Evolutionary conservation across 108 stramenopile species (phyloP), one percentile per base, ranked within the genome.

Genomic region (Pseudonitzschia pungens): DNA sequence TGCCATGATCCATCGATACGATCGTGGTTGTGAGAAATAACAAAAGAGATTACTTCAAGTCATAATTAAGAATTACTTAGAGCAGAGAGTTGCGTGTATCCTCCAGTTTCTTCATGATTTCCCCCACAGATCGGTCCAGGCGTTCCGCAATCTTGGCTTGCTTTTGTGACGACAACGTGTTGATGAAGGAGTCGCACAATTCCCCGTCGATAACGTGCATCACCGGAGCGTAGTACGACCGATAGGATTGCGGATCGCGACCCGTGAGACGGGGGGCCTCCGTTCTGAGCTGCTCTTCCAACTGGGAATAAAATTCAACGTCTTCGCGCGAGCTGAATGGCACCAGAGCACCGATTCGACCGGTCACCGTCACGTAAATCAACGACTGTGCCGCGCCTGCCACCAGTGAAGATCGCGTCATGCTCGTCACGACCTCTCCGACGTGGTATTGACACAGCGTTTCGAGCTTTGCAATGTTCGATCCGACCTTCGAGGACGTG

Each of bases 171-270:
- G 91, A 75, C 56, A 99, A 81, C n/a, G 36, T 10, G 26, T 77
- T 74, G 40, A 62, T 12, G 77, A 90, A 99, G 43, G 89, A 90
- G 81, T 95, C 95, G 74, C 98, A 99, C 5, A 99, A 82, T 68
- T 96, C 97, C n/a, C 97, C 97, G 78, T 99, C 98, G 44, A 97
- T 74, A 3, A 97, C 87, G 63, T 97, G 93, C 87, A 97, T 96
- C 10, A 92, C 78, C 36, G 97, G 97, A 20, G 90, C 81, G 83
- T 92, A 99, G 65, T 89, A 98, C 28, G 96, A 97, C 33, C 98
- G 91, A 77, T 96, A 98, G 1, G 89, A 81, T 58, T 91, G 89
- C 33, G 97, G 97, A 79, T 99, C 98, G 41, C 98, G 86, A 10
- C 95, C 96, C 48, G 92, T 94, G 20, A 87, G 86, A 29, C 88